Evolutionary conservation across 2,329 filamentous ascomycete genomes (phyloP).

Genomic region (Ilyonectria mors-panacis): DNA sequence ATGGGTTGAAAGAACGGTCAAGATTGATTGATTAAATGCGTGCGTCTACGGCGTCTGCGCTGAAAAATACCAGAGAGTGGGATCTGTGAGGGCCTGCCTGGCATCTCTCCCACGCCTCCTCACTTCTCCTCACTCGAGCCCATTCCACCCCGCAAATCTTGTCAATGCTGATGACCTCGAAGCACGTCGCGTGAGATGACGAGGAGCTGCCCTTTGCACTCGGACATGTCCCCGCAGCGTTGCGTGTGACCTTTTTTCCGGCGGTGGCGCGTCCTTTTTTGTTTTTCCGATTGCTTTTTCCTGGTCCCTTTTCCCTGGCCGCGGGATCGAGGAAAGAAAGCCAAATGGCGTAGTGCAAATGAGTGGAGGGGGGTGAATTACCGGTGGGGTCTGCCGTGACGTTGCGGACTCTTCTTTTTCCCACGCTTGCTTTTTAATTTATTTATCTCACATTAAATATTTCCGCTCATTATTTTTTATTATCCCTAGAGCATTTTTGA

Average conservation of each 20-base stretch:
- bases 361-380: constrained; percentile 1
- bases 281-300: constrained; percentile 18
- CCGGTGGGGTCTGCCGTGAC: constrained; percentile 1
- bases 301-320: constrained; percentile 4
- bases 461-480: neutral
- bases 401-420: neutral
- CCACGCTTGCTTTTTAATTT: constrained; percentile 1
- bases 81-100: neutral
- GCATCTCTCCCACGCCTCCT: neutral
- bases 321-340: constrained; percentile 23
- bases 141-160: neutral
- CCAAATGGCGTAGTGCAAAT: neutral
- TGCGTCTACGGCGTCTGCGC: constrained; percentile 45
- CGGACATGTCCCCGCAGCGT: constrained; percentile 18
- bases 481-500: constrained; percentile 10
- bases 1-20: constrained; percentile 19
- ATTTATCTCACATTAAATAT: neutral
- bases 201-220: neutral
- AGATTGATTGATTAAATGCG: constrained; percentile 8
- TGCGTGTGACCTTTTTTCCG: constrained; percentile 28
- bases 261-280: constrained; percentile 17
- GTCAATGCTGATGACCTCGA: constrained; percentile 10
- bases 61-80: constrained; percentile 24
- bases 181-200: constrained; percentile 22
- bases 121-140: neutral